Base-by-base conservation (phyloP, 805 yeast species). In the Myxozyma melibiosi region DNA sequence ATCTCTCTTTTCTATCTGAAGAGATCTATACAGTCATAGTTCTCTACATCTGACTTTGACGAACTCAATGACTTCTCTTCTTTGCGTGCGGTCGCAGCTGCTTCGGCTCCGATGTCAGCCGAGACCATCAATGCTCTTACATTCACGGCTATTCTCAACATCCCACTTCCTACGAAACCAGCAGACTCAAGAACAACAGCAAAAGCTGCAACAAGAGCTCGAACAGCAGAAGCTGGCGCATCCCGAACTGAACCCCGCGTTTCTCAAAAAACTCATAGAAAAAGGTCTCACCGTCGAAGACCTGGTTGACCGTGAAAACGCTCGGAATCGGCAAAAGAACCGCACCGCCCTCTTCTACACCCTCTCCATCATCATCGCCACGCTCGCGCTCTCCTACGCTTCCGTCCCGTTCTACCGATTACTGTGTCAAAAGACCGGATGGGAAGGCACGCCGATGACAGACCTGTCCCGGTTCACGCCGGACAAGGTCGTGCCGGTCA, bases 401-500 rank as follows among this genome's bases (percentile, higher is more conserved):
- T 88, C 97, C 0, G 99, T 94, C 18, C 98, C 98, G 3, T 74
- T 94, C 5, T 94, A 94, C 72, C 77, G 97, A 64, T 90, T 91
- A 7, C 78, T 94, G 30, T 94, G 99, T 76, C 88, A 91, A 66
- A 81, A 95, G 72, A 91, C 97, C 0, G 99, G 99, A 0, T 94
- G 87, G 81, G 97, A 92, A 48, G 99, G 99, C 40, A 84, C 86
- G 7, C 98, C 98, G 9, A 86, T 91, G 66, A 91, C 97, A 0
- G 98, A 94, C 69, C 73, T 77, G 42, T 71, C 84, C 9, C 84
- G 81, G 66, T 88, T 94, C 72, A 88, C 97, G 1, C 83, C 90
- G 22, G 98, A 92, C 69, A 88, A 86, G 68, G 76, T 94, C 70
- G 75, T 87, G 22, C 97, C 99, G 0, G 94, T 94, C 6, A 91